These are phyloP conservation scores for Crithidia sp. DNA, from an alignment of 208 protist genomes.

Conservation along the genomic window DNA sequence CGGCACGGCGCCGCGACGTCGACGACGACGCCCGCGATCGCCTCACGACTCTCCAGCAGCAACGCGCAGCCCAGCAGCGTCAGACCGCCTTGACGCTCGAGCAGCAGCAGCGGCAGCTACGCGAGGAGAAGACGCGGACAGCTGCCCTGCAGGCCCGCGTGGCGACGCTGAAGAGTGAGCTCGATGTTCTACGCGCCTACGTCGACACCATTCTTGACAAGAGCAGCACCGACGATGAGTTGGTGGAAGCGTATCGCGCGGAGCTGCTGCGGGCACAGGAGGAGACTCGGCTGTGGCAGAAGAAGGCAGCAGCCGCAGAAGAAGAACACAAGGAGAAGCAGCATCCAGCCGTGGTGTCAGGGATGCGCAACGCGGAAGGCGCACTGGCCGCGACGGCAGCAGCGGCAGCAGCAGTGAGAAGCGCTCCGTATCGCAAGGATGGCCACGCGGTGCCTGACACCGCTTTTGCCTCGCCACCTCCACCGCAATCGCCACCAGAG, in stretches of 20 bases:
- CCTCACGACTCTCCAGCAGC: conserved; percentile 45
- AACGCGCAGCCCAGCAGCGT: conserved; percentile 47
- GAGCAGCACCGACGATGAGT: conserved; percentile 69
- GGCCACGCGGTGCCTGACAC: neutral
- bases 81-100: conserved; percentile 47
- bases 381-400: neutral
- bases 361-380: neutral
- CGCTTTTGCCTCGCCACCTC: neutral
- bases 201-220: conserved; percentile 71
- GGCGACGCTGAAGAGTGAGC: conserved; percentile 58
- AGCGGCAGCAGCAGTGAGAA: conserved; percentile 9
- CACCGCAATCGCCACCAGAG: neutral
- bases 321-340: neutral
- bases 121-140: conserved; percentile 42
- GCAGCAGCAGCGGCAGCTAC: conserved; percentile 24
- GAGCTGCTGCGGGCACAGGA: conserved; percentile 49
- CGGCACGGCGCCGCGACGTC: conserved; percentile 39
- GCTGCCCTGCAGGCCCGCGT: conserved; percentile 61
- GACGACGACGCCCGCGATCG: conserved; percentile 64
- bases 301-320: neutral
- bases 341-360: too few relatives aligned
- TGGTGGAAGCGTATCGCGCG: conserved; percentile 72
- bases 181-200: conserved; percentile 59
- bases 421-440: conserved; percentile 15
- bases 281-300: conserved; percentile 19